Conservation (phyloP, 1,284 basidiomycete genomes). For the Flammula alnicola region DNA sequence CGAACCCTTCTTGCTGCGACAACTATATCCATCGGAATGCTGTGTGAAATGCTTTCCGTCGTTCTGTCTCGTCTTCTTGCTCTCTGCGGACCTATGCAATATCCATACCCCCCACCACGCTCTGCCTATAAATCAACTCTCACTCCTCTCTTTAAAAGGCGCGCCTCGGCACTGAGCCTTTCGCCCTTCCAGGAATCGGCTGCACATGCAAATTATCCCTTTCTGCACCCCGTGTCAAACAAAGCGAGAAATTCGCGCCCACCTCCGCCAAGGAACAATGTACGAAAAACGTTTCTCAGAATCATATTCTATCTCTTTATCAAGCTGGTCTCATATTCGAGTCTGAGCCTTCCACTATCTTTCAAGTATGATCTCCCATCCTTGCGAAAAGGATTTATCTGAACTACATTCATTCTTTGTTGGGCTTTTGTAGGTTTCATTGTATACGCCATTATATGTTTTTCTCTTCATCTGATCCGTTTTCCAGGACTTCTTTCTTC, state of each 20-base stretch:
- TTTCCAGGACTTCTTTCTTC: slow-evolving; percentile 7
- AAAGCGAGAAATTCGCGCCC: too few relatives aligned
- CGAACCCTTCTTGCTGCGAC: slow-evolving; percentile 1
- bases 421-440: not conserved
- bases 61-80: slow-evolving; percentile 9
- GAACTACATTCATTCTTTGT: not conserved
- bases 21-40: not conserved
- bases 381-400: too few relatives aligned
- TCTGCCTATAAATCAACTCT: not conserved
- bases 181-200: not conserved
- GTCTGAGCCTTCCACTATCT: not conserved
- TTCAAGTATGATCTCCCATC: too few relatives aligned
- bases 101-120: slow-evolving; percentile 2
- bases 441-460: not conserved
- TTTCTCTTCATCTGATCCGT: slow-evolving; percentile 10
- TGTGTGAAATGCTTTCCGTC: slow-evolving; percentile 1
- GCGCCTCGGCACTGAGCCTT: too few relatives aligned
- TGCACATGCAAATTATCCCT: too few relatives aligned
- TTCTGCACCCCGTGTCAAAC: too few relatives aligned
- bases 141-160: too few relatives aligned
- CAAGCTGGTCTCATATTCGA: not conserved
- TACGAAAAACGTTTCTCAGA: not conserved
- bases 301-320: not conserved
- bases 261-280: too few relatives aligned
- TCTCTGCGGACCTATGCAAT: slow-evolving; percentile 7